These are phyloP conservation scores for Hyaloperonospora arabidopsidis DNA, from an alignment of 352 stramenopile species.

Conservation along the genomic window DNA sequence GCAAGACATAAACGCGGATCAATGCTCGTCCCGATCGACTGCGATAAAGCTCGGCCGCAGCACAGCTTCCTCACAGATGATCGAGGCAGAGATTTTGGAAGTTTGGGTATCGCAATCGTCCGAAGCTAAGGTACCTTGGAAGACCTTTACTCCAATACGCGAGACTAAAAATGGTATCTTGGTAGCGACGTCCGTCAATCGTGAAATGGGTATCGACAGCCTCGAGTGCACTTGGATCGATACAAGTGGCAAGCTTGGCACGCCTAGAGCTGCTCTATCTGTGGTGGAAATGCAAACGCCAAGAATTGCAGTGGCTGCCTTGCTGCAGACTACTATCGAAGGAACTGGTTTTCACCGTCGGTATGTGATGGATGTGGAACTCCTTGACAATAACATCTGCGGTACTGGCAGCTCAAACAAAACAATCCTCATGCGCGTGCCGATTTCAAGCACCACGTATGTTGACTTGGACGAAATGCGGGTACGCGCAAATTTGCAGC, in stretches of 20 bases:
- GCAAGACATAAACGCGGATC: not conserved
- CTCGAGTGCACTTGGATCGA: conserved; percentile 21
- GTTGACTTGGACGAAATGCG: conserved; percentile 51
- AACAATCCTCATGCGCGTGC: conserved; percentile 31
- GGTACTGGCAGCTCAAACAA: conserved; percentile 4
- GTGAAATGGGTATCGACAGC: conserved; percentile 5
- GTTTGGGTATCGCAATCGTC: conserved; percentile 9
- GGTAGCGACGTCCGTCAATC: conserved; percentile 14
- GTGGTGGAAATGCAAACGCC: conserved; percentile 3
- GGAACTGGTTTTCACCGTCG: conserved; percentile 44
- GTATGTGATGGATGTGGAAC: conserved; percentile 29
- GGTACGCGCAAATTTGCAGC: conserved; percentile 11
- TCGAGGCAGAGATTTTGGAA: conserved; percentile 20
- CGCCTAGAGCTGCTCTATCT: conserved; percentile 2
- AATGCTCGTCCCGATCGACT: conserved; percentile 7
- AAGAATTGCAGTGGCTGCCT: conserved; percentile 13
- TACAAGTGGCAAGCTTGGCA: conserved; percentile 5
- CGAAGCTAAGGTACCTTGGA: conserved; percentile 4
- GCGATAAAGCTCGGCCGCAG: conserved; percentile 11
- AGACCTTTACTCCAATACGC: conserved; percentile 2
- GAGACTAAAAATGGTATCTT: conserved; percentile 6
- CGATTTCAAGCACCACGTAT: conserved; percentile 37
- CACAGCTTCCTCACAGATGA: conserved; percentile 4
- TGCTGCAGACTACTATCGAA: conserved; percentile 15
- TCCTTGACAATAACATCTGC: conserved; percentile 15